phyloP scores from a whole-genome alignment of 106 monocot species.

The Dioscorea zingiberensis region DNA sequence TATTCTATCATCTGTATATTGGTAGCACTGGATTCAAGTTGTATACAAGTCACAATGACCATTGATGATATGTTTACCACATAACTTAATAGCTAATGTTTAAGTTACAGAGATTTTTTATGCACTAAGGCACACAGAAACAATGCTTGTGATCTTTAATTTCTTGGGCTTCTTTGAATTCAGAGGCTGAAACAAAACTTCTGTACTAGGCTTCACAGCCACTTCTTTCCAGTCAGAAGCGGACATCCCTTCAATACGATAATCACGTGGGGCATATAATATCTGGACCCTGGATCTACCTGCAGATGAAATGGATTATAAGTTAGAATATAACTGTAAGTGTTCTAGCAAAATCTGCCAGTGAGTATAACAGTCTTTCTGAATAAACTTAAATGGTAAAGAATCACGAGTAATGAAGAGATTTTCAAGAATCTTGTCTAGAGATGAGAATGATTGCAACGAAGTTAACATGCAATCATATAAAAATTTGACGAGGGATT shows the following conservation, averaged over 20 bases:
- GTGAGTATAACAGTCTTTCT: background rate
- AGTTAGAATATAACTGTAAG: background rate
- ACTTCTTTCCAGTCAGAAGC: constrained; percentile 53
- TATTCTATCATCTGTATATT: too few species aligned
- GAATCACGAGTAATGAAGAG: background rate
- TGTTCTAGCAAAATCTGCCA: background rate
- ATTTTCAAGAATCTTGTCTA: background rate
- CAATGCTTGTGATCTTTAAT: constrained; percentile 59
- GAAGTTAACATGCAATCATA: background rate
- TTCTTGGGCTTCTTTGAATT: constrained; percentile 63
- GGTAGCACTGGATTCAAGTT: too few species aligned
- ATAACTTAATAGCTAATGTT: too few species aligned
- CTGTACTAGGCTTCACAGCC: constrained; percentile 49
- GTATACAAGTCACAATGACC: too few species aligned
- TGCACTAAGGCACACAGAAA: constrained; percentile 58
- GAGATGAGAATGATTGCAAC: background rate
- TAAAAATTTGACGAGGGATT: background rate
- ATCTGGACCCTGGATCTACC: constrained; percentile 70
- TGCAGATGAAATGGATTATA: constrained; percentile 15
- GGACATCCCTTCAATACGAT: constrained; percentile 53
- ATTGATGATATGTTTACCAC: too few species aligned
- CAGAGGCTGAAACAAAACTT: constrained; percentile 63
- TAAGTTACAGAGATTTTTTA: constrained; percentile 4
- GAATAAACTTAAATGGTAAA: background rate
- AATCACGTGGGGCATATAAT: constrained; percentile 53